Percentiles rank a stretch among this genome's conserved stretches.
Evolutionary conservation across 2,329 filamentous ascomycete genomes (phyloP).

Genomic region (Cryoendolithus antarcticus): DNA sequence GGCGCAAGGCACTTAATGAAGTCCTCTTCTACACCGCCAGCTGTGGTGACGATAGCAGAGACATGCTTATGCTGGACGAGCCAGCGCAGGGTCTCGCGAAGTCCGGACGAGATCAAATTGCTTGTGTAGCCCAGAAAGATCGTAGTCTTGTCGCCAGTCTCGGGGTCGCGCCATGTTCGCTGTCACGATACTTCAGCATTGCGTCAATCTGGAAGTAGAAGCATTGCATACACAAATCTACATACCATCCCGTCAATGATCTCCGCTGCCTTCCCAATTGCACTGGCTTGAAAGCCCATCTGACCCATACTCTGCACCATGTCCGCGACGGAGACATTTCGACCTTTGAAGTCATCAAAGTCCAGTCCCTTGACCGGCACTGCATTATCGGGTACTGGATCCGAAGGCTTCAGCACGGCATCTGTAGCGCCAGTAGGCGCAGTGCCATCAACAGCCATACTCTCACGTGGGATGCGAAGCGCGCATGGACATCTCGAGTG

Average conservation of each 20-base stretch:
- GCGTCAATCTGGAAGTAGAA: not conserved
- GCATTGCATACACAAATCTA: conserved; percentile 5
- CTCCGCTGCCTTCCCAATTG: conserved; percentile 72
- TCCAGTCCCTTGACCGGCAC: conserved; percentile 81
- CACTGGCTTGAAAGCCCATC: conserved; percentile 76
- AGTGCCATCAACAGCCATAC: conserved; percentile 21
- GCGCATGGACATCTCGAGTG: no score
- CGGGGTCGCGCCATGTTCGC: conserved; percentile 68
- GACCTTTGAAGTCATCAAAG: conserved; percentile 67
- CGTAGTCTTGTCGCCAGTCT: conserved; percentile 68
- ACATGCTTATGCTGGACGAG: conserved; percentile 88
- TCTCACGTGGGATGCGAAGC: no score
- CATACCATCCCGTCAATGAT: conserved; percentile 93
- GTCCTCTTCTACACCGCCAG: conserved; percentile 91
- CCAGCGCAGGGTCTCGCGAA: conserved; percentile 83
- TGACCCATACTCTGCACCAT: conserved; percentile 67
- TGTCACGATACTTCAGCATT: no score
- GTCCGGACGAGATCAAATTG: conserved; percentile 90
- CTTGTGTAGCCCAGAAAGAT: conserved; percentile 97
- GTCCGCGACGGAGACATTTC: conserved; percentile 72
- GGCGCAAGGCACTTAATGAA: conserved; percentile 95
- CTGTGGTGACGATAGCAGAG: conserved; percentile 86
- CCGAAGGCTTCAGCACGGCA: conserved; percentile 76
- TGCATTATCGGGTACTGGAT: conserved; percentile 66
- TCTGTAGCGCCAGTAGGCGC: conserved; percentile 44